These are phyloP conservation scores for Apostasia ramifera DNA, from an alignment of 106 monocot species.

Conservation along the genomic window DNA sequence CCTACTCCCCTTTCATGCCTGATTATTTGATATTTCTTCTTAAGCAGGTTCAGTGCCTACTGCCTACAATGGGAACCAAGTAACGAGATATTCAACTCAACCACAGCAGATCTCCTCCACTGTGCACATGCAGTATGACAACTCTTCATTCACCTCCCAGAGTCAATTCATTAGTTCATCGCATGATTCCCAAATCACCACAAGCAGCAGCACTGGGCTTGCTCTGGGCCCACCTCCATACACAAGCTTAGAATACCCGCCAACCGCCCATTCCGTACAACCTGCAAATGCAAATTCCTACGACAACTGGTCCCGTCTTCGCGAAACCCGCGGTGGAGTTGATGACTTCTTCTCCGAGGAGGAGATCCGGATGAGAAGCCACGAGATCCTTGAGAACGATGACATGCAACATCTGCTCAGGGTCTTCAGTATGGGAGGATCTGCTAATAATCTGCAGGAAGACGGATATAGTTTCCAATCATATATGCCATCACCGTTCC, in stretches of 20 bases:
- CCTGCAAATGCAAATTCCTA: conserved; percentile 21
- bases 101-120: conserved; percentile 18
- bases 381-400: conserved; percentile 82
- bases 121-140: conserved; percentile 33
- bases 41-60: conserved; percentile 14
- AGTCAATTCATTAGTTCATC: conserved; percentile 23
- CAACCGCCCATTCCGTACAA: conserved; percentile 8
- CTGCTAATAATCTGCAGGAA: conserved; percentile 33
- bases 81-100: conserved; percentile 29
- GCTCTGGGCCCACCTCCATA: conserved; percentile 30
- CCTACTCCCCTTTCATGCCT: background rate
- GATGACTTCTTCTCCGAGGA: conserved; percentile 61
- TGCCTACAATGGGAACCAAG: conserved; percentile 31
- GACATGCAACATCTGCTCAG: conserved; percentile 82
- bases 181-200: conserved; percentile 18
- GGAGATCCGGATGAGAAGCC: conserved; percentile 74
- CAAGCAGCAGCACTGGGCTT: conserved; percentile 25
- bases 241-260: conserved; percentile 22
- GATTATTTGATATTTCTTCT: conserved; percentile 3
- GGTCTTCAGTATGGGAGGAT: conserved; percentile 60
- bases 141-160: conserved; percentile 21
- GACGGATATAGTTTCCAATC: conserved; percentile 54
- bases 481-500: conserved; percentile 48
- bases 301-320: conserved; percentile 35
- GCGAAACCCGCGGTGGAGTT: conserved; percentile 11